Conservation (phyloP, 371 early-diverging fungal species). For the Funneliformis caledonium region DNA sequence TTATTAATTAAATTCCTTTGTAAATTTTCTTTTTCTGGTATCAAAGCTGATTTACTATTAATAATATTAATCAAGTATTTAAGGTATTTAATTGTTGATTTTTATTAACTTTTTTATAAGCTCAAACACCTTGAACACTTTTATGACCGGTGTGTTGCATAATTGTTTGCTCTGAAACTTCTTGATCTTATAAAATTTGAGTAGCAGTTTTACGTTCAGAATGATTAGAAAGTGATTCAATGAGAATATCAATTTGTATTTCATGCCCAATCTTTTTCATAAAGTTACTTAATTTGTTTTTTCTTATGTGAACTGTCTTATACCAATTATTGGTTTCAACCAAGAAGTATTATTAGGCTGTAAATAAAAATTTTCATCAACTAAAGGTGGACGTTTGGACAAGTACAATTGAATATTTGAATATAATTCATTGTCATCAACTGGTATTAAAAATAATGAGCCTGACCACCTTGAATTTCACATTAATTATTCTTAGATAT, state of each 20-base stretch:
- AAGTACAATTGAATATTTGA: background rate
- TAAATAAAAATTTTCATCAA: conserved; percentile 1
- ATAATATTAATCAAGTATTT: conserved; percentile 6
- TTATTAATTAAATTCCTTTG: no score
- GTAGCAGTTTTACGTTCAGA: background rate
- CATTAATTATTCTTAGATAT: no score
- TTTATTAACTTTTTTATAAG: background rate
- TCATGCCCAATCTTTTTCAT: background rate
- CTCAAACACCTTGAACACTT: background rate
- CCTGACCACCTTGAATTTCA: no score
- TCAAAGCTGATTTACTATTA: background rate
- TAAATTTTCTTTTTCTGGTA: background rate
- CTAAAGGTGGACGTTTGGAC: background rate
- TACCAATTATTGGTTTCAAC: conserved; percentile 12
- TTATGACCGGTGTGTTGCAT: background rate
- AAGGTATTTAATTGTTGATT: conserved; percentile 4
- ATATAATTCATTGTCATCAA: conserved; percentile 4
- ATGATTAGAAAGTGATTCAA: conserved; percentile 15
- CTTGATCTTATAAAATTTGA: background rate
- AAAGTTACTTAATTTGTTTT: conserved; percentile 3
- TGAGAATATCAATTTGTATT: background rate
- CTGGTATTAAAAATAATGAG: background rate
- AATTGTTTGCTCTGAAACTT: background rate
- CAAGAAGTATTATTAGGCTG: background rate
- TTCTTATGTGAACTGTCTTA: background rate